Evolutionary conservation across 202 grass and related monocot genomes (phyloP).

Genomic region (Zizania palustris): DNA sequence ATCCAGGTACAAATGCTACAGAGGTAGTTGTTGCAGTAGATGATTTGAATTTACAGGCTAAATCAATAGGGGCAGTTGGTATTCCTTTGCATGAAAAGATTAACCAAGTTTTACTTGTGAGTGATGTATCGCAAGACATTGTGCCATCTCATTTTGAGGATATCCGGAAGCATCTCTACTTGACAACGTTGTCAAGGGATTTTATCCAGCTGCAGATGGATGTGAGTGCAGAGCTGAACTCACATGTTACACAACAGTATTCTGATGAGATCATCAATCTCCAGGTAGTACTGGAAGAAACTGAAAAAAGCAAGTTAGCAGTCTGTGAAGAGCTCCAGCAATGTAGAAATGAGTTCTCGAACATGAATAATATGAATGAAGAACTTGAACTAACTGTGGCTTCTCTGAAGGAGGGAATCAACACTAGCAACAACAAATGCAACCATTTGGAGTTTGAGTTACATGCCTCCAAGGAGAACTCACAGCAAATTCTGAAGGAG

Average conservation of each 20-base stretch:
- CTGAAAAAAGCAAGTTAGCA: conserved; percentile 52
- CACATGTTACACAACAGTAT: conserved; percentile 42
- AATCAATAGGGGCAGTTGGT: background rate
- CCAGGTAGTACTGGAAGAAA: conserved; percentile 53
- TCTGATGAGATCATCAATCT: conserved; percentile 53
- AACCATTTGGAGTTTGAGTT: conserved; percentile 60
- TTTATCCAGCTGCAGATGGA: conserved; percentile 74
- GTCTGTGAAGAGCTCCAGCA: conserved; percentile 56
- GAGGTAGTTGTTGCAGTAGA: conserved; percentile 30
- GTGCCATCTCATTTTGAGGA: conserved; percentile 49
- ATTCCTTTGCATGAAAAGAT: conserved; percentile 3
- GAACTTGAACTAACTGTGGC: conserved; percentile 53
- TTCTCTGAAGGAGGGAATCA: conserved; percentile 54
- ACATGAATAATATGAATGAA: conserved; percentile 51
- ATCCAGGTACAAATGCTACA: conserved; percentile 32
- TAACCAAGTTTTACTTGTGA: conserved; percentile 38
- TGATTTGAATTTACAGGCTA: conserved; percentile 37
- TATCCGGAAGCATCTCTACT: conserved; percentile 66
- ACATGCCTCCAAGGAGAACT: conserved; percentile 52
- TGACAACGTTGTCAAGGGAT: conserved; percentile 61
- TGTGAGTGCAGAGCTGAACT: conserved; percentile 49
- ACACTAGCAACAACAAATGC: conserved; percentile 49
- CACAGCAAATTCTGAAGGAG: conserved; percentile 39
- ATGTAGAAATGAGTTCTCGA: conserved; percentile 63
- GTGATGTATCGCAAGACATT: background rate